Percentiles rank a stretch among this genome's conserved stretches.
Evolutionary conservation across 1,139 yeast species (phyloP).

Genomic region (Saccharomyces pastorianus): DNA sequence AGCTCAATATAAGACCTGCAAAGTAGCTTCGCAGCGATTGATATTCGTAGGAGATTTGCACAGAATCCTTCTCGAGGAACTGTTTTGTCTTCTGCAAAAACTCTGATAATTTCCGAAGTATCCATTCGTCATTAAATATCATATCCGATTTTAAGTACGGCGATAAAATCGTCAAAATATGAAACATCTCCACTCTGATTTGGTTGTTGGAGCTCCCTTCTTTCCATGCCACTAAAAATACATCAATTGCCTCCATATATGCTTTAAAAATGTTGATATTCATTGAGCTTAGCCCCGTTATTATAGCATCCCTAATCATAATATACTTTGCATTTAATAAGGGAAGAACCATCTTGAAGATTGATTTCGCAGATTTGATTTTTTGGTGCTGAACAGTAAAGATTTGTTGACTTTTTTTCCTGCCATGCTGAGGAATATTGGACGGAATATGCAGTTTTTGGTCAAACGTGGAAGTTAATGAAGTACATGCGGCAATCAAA

Average conservation of each 20-base stretch:
- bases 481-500: conserved; percentile 84
- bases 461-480: conserved; percentile 82
- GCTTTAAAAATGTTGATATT: conserved; percentile 84
- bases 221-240: conserved; percentile 55
- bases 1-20: conserved; percentile 66
- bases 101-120: conserved; percentile 53
- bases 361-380: conserved; percentile 85
- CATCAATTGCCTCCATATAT: conserved; percentile 68
- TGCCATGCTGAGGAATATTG: conserved; percentile 27
- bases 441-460: conserved; percentile 61
- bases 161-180: conserved; percentile 64
- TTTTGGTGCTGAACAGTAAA: conserved; percentile 81
- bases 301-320: conserved; percentile 74
- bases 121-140: conserved; percentile 60
- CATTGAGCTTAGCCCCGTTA: conserved; percentile 78
- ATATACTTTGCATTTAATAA: conserved; percentile 61
- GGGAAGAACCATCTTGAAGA: conserved; percentile 83
- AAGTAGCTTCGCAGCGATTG: conserved; percentile 76
- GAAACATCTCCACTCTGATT: conserved; percentile 68
- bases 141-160: conserved; percentile 48
- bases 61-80: conserved; percentile 48
- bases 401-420: conserved; percentile 65
- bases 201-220: conserved; percentile 34
- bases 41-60: conserved; percentile 62
- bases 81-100: conserved; percentile 59